Percentiles rank a stretch among this genome's conserved stretches.
These are phyloP conservation scores for Diaporthe ampelina DNA, from an alignment of 2,329 filamentous ascomycete species.

Conservation along the genomic window DNA sequence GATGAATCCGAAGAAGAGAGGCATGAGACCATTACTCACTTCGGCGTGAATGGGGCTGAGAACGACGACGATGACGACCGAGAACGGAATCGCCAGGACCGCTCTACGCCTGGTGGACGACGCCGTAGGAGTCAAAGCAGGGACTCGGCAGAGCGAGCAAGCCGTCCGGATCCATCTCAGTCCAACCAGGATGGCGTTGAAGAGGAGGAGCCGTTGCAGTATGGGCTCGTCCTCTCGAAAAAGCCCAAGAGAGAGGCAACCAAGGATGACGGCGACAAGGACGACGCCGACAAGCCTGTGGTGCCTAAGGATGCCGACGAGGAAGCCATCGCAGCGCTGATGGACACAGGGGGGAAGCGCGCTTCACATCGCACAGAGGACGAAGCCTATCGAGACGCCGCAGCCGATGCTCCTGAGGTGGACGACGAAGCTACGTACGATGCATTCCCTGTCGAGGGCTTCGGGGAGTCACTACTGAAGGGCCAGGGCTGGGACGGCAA, in stretches of 20 bases:
- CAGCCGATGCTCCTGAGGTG: constrained; percentile 78
- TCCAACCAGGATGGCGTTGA: constrained; percentile 48
- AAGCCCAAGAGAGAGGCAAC: constrained; percentile 43
- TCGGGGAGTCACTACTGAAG: constrained; percentile 88
- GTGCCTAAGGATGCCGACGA: constrained; percentile 56
- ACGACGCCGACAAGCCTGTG: constrained; percentile 45
- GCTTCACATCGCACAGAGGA: constrained; percentile 72
- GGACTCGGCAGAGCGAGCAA: constrained; percentile 1
- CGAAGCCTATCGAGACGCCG: constrained; percentile 78
- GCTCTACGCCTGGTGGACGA: constrained; percentile 1
- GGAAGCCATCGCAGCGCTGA: constrained; percentile 76
- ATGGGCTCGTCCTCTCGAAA: constrained; percentile 53
- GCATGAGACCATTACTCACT: constrained; percentile 40
- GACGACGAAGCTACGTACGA: constrained; percentile 88
- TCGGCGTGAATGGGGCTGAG: constrained; percentile 40
- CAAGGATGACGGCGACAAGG: constrained; percentile 60
- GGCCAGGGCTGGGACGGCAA: constrained; percentile 96
- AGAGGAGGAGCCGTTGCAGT: constrained; percentile 54
- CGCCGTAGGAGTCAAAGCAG: constrained; percentile 23
- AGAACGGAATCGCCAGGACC: not conserved
- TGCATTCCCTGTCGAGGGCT: constrained; percentile 92
- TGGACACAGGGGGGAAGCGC: constrained; percentile 64
- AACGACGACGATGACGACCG: constrained; percentile 34
- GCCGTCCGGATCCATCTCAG: constrained; percentile 6
- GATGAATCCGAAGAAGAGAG: constrained; percentile 33